Percentiles rank a stretch among this genome's conserved stretches.
Evolutionary conservation across 768 basidiomycete genomes (phyloP).

Genomic region (Postia placenta): DNA sequence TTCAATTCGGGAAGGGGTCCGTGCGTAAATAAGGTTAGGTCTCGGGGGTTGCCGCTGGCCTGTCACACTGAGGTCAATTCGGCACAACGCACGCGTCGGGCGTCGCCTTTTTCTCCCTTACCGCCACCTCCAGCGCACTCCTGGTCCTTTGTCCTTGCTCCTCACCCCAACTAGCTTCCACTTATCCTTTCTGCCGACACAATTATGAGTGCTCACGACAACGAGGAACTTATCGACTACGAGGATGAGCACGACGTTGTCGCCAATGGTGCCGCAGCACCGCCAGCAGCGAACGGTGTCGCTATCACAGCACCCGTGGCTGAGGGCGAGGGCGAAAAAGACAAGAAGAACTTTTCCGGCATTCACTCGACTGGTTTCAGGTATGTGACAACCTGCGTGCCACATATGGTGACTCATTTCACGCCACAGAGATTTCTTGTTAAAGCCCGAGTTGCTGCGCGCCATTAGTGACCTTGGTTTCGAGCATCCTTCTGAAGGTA

Average conservation of each 20-base stretch:
- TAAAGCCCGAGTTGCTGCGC: conserved; percentile 94
- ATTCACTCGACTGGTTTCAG: conserved; percentile 99
- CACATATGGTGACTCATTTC: conserved; percentile 7
- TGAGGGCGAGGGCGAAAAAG: conserved; percentile 56
- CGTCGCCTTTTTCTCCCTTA: conserved; percentile 8
- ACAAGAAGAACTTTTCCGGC: conserved; percentile 97
- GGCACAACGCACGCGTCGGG: conserved; percentile 3
- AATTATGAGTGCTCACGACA: conserved; percentile 75
- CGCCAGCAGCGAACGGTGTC: conserved; percentile 40
- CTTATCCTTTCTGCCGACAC: conserved; percentile 2
- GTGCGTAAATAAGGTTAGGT: background rate
- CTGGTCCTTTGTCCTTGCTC: background rate
- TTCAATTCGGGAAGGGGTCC: no score
- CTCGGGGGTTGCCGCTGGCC: conserved; percentile 1
- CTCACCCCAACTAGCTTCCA: background rate
- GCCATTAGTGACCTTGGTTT: conserved; percentile 99
- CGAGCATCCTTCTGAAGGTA: conserved; percentile 99
- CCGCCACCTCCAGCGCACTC: conserved; percentile 4
- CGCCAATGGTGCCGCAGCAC: conserved; percentile 46
- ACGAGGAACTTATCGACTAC: conserved; percentile 92
- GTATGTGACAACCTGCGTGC: conserved; percentile 35
- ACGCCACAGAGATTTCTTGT: conserved; percentile 81
- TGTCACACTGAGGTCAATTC: background rate
- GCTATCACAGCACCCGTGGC: conserved; percentile 44
- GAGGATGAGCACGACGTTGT: conserved; percentile 85